These are phyloP conservation scores for Candida awuae DNA, from an alignment of 805 yeast species.

Conservation along the genomic window DNA sequence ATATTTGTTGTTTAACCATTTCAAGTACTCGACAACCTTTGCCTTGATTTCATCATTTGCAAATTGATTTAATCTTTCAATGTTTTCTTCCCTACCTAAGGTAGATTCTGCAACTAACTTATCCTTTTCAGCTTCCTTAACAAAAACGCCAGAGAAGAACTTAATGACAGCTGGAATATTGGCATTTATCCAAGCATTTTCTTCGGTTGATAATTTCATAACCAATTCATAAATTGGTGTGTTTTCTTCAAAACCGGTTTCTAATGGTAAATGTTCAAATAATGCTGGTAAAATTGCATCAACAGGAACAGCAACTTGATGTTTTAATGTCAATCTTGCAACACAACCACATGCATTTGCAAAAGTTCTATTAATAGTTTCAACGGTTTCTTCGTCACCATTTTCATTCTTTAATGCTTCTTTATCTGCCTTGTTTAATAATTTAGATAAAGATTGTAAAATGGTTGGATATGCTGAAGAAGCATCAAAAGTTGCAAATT, in stretches of 20 bases:
- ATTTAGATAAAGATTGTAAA: conserved; percentile 57
- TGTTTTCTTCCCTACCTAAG: conserved; percentile 76
- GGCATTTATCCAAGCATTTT: conserved; percentile 45
- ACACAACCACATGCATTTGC: conserved; percentile 98
- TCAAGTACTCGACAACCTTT: conserved; percentile 63
- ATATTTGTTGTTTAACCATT: conserved; percentile 58
- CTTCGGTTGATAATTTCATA: conserved; percentile 49
- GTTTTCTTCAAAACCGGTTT: conserved; percentile 87
- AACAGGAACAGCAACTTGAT: conserved; percentile 66
- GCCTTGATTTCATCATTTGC: conserved; percentile 56
- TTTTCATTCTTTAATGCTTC: conserved; percentile 52
- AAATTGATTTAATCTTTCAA: conserved; percentile 73
- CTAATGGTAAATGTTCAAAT: conserved; percentile 73
- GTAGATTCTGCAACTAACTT: conserved; percentile 66
- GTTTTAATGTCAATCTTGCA: conserved; percentile 77
- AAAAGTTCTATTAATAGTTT: conserved; percentile 70
- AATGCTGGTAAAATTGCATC: conserved; percentile 68
- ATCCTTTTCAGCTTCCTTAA: conserved; percentile 66
- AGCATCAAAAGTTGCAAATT: conserved; percentile 45
- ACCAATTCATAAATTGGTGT: conserved; percentile 79
- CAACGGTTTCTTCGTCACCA: conserved; percentile 71
- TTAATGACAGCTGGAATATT: conserved; percentile 58
- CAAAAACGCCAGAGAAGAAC: conserved; percentile 61
- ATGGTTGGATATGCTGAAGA: conserved; percentile 59
- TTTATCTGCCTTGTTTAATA: conserved; percentile 72